Conservation (phyloP, 1,284 basidiomycete species). For the Athelia psychrophila region DNA sequence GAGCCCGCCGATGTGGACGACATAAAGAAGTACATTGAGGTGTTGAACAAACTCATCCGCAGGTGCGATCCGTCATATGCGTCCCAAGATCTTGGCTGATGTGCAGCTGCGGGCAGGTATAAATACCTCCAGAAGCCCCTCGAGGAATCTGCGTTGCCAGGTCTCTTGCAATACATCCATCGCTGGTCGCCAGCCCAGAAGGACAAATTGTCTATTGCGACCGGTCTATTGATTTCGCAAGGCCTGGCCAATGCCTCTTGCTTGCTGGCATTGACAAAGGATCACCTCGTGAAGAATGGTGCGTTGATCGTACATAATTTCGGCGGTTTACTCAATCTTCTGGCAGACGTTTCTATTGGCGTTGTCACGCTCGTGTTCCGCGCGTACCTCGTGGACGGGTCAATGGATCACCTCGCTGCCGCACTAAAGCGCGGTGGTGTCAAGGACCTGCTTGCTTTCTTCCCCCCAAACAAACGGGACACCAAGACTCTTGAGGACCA, state of each 20-base stretch:
- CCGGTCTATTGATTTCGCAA: constrained; percentile 81
- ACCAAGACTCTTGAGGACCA: constrained; percentile 76
- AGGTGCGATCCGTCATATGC: constrained; percentile 47
- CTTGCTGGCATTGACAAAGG: constrained; percentile 83
- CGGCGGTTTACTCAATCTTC: constrained; percentile 3
- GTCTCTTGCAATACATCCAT: constrained; percentile 86
- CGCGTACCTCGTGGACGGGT: constrained; percentile 75
- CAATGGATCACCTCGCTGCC: constrained; percentile 82
- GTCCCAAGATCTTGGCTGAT: constrained; percentile 8
- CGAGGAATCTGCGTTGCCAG: constrained; percentile 82
- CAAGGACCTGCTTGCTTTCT: constrained; percentile 85
- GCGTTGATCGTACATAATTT: constrained; percentile 15
- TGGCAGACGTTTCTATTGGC: constrained; percentile 68
- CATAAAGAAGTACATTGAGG: constrained; percentile 90
- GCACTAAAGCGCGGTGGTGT: constrained; percentile 81
- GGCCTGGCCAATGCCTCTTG: constrained; percentile 77
- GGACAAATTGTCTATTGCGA: constrained; percentile 81
- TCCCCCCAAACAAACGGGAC: constrained; percentile 80
- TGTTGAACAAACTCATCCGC: constrained; percentile 93
- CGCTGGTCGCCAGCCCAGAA: constrained; percentile 76
- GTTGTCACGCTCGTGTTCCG: constrained; percentile 82
- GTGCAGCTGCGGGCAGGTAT: constrained; percentile 56
- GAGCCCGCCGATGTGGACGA: constrained; percentile 77
- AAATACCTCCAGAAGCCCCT: constrained; percentile 98
- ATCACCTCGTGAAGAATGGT: constrained; percentile 95